Conservation (phyloP, 805 yeast species). For the Wickerhamomyces bisporus region DNA sequence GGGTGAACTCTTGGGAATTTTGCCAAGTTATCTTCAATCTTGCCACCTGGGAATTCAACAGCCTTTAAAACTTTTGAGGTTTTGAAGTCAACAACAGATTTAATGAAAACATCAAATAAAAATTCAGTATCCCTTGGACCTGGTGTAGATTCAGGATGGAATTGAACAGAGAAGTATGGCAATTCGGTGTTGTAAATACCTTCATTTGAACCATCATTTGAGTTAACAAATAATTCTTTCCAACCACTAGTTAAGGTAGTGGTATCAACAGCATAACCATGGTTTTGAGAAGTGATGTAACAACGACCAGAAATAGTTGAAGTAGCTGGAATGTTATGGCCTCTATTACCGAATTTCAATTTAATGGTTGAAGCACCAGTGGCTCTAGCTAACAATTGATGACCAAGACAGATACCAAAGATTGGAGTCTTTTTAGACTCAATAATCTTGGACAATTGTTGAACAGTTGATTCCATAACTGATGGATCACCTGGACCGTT, state of each 20-base stretch:
- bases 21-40: conserved; percentile 62
- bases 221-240: conserved; percentile 92
- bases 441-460: conserved; percentile 52
- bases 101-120: conserved; percentile 87
- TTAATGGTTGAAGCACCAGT: conserved; percentile 90
- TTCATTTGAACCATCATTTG: conserved; percentile 97
- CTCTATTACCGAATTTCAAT: conserved; percentile 97
- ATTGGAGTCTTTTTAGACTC: conserved; percentile 74
- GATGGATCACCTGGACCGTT: conserved; percentile 99
- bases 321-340: conserved; percentile 96
- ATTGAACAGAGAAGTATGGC: conserved; percentile 96
- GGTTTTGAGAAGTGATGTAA: conserved; percentile 98
- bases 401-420: conserved; percentile 98
- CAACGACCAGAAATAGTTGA: conserved; percentile 88
- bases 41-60: conserved; percentile 90
- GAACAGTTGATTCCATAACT: conserved; percentile 65
- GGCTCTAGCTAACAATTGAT: conserved; percentile 92
- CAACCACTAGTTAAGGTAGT: conserved; percentile 70
- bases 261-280: conserved; percentile 95
- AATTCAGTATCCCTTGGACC: conserved; percentile 99
- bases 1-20: conserved; percentile 76
- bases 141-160: conserved; percentile 98
- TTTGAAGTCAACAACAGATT: conserved; percentile 65
- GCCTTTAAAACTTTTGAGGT: conserved; percentile 53
- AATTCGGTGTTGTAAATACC: conserved; percentile 88